Base-by-base conservation (phyloP, 2,329 filamentous ascomycete genomes). In the Xylariales sp. region DNA sequence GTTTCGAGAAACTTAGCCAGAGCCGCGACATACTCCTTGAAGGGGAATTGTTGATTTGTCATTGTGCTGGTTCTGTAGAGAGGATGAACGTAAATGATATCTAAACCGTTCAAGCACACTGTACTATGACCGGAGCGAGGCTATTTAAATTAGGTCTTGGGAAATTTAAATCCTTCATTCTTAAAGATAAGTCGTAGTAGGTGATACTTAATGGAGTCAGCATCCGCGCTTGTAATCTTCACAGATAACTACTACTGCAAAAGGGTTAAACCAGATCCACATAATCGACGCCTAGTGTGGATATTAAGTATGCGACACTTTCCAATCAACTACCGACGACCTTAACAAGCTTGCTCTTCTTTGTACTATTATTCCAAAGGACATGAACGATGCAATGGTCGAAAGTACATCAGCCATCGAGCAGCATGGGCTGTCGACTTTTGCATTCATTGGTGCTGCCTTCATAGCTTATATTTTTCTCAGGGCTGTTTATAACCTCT, bases 1-100 rank as follows among this genome's bases (percentile, higher is more conserved):
- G 41, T 46, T 27, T 47, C 38, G 18, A 51, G 45, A 4, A 51
- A 39, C 11, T 44, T 42, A n/a, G 46, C 49, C 11, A 45, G 11
- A 27, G 34, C 34, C n/a, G 12, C 20, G 7, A 37, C 20, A 6
- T 25, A 37, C 6, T 27, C 12, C 11, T 37, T 18, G 10, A 15
- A 4, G 21, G 34, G 34, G 7, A 37, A 37, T 3, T 35, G 16
- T 19, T 21, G 14, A 14, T 19, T 3, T 21, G 15, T 19, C 32
- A 35, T 35, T 35, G 3, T 32, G 2, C 14, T 32, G 14, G n/a
- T n/a, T n/a, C 19, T 18, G 14, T 18, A 18, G 14, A 32, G 29
- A 32, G 11, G 19, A 16, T 1, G 19, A 15, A 32, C 3, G 29
- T 5, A 32, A 1, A 32, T 16, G 29, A 18, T 32, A 18, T 5